Evolutionary conservation across 2,329 filamentous ascomycete genomes (phyloP).

Genomic region (Fusarium sp.): DNA sequence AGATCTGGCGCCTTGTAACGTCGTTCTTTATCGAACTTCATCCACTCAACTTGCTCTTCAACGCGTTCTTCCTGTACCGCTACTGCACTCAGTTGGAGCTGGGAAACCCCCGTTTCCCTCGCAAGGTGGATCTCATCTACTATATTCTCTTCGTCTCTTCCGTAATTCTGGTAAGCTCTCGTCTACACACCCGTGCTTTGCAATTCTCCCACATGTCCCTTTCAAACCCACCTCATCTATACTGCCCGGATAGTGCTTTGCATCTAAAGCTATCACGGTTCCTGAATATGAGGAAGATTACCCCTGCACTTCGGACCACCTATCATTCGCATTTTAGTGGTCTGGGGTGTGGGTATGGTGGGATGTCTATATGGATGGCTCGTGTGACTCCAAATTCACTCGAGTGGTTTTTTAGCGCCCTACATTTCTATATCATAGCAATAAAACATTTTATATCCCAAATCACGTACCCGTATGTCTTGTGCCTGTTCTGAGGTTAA

Average conservation of each 20-base stretch:
- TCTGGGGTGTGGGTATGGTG: conserved; percentile 80
- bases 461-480: conserved; percentile 18
- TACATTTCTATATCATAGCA: conserved; percentile 63
- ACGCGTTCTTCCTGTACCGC: conserved; percentile 81
- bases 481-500: conserved; percentile 41
- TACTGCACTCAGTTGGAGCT: conserved; percentile 82
- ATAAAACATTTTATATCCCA: conserved; percentile 38
- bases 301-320: conserved; percentile 72
- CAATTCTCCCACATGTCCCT: conserved; percentile 30
- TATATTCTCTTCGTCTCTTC: conserved; percentile 81
- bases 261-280: conserved; percentile 82
- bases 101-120: conserved; percentile 76
- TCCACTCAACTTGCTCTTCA: conserved; percentile 70
- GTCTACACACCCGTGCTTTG: conserved; percentile 43
- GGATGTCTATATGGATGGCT: conserved; percentile 79
- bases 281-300: conserved; percentile 86
- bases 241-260: conserved; percentile 81
- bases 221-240: conserved; percentile 68
- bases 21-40: conserved; percentile 58
- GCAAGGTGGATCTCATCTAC: conserved; percentile 83
- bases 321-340: conserved; percentile 77
- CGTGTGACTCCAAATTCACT: conserved; percentile 70
- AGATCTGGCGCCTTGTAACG: conserved; percentile 60
- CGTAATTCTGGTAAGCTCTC: conserved; percentile 80
- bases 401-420: conserved; percentile 71